Evolutionary conservation across 257 asterid genomes (phyloP).

Genomic region (Penstemon eatonii): DNA sequence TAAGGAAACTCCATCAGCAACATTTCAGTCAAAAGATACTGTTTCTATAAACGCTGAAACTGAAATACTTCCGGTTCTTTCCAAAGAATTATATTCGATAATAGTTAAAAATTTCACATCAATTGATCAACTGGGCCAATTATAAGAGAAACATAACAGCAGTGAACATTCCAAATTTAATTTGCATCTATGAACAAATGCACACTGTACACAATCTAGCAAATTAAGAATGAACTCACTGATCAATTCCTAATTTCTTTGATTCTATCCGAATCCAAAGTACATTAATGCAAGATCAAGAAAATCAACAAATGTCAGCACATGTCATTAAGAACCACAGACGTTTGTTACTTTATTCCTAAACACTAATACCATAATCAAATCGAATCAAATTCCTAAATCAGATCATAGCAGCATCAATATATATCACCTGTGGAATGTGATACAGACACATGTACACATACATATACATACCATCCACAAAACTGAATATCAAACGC

Average conservation of each 20-base stretch:
- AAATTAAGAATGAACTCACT: neutral
- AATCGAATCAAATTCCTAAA: slow-evolving; percentile 7
- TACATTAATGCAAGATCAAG: slow-evolving; percentile 1
- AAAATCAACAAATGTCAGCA: slow-evolving; percentile 1
- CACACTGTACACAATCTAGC: neutral
- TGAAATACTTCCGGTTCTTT: neutral
- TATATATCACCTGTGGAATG: neutral
- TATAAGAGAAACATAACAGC: slow-evolving; percentile 1
- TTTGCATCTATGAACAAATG: slow-evolving; percentile 3
- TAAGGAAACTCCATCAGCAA: neutral
- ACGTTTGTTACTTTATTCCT: neutral
- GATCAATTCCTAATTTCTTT: slow-evolving; percentile 12
- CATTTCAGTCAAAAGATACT: slow-evolving; percentile 16
- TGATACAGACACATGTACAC: neutral
- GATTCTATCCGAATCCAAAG: slow-evolving; percentile 19
- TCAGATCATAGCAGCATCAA: slow-evolving; percentile 6
- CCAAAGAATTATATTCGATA: slow-evolving; percentile 7
- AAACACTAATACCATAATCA: slow-evolving; percentile 1
- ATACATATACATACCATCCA: neutral
- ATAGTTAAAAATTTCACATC: neutral
- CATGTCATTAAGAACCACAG: neutral
- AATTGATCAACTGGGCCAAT: neutral
- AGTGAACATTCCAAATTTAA: neutral
- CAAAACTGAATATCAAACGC: neutral
- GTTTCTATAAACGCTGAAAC: neutral